phyloP scores from a whole-genome alignment of 352 stramenopile genomes.

The Peronospora farinosa region DNA sequence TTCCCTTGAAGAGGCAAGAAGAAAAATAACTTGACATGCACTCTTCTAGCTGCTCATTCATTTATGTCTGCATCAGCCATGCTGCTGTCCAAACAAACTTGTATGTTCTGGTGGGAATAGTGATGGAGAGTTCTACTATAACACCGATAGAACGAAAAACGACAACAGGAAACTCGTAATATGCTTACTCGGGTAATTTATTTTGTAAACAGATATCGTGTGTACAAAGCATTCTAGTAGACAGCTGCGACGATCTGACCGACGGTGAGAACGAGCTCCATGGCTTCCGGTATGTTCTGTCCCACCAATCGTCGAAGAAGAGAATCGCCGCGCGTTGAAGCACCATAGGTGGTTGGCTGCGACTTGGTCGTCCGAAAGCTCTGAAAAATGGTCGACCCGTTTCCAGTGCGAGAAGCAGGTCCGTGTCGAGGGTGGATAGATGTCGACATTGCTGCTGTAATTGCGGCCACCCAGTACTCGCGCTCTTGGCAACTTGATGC shows the following conservation, averaged over 20 bases:
- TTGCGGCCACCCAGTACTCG: constrained; percentile 9
- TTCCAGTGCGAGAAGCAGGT: neutral
- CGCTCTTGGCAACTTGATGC: constrained; percentile 10
- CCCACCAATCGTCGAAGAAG: constrained; percentile 11
- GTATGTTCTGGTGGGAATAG: no score
- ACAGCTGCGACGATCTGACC: constrained; percentile 18
- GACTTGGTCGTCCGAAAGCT: neutral
- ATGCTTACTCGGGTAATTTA: no score
- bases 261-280: constrained; percentile 17
- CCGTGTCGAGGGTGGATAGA: neutral
- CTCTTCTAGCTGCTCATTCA: no score
- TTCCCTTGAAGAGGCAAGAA: no score
- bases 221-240: constrained; percentile 1
- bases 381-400: neutral
- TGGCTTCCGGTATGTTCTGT: constrained; percentile 11
- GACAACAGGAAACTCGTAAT: no score
- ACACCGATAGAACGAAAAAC: no score
- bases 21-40: no score
- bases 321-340: neutral
- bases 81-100: no score
- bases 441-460: constrained; percentile 4
- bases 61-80: no score
- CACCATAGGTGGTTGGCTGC: neutral
- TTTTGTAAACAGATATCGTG: no score
- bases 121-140: no score